Conservation (phyloP, 2,329 filamentous ascomycete species). For the Coniochaeta sp. region DNA sequence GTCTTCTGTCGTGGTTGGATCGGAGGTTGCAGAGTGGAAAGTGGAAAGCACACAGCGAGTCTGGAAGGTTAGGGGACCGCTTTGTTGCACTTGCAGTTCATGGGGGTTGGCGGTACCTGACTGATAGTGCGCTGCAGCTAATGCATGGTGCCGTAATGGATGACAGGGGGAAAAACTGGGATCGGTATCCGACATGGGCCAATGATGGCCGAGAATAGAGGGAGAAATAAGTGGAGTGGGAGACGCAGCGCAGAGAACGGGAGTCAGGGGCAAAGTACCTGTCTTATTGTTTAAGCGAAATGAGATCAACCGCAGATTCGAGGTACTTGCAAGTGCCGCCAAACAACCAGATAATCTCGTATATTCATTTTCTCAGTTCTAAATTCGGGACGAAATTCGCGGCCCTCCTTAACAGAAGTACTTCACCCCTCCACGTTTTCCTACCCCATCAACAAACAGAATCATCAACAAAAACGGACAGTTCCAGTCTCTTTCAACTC, state of each 20-base stretch:
- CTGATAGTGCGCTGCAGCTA: background rate
- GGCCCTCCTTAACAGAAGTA: background rate
- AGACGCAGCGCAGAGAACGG: background rate
- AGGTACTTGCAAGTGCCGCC: background rate
- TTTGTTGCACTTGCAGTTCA: background rate
- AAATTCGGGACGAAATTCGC: background rate
- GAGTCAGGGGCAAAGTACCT: background rate
- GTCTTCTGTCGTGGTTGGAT: conserved; percentile 4
- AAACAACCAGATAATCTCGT: background rate
- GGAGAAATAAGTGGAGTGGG: background rate
- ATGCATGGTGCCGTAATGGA: conserved; percentile 5
- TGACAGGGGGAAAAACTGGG: conserved; percentile 13
- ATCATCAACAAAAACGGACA: no score
- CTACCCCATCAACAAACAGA: no score
- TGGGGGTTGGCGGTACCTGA: background rate
- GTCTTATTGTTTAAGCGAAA: background rate
- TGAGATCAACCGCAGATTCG: background rate
- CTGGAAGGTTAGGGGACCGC: background rate
- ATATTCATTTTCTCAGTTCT: background rate
- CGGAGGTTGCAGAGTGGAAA: conserved; percentile 3
- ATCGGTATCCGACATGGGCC: conserved; percentile 5
- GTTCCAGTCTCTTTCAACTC: no score
- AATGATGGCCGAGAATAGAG: background rate
- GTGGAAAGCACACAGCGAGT: conserved; percentile 6
- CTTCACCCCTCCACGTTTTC: background rate